These are phyloP conservation scores for Fusarium drepaniforme DNA, from an alignment of 2,329 filamentous ascomycete genomes.

Conservation along the genomic window DNA sequence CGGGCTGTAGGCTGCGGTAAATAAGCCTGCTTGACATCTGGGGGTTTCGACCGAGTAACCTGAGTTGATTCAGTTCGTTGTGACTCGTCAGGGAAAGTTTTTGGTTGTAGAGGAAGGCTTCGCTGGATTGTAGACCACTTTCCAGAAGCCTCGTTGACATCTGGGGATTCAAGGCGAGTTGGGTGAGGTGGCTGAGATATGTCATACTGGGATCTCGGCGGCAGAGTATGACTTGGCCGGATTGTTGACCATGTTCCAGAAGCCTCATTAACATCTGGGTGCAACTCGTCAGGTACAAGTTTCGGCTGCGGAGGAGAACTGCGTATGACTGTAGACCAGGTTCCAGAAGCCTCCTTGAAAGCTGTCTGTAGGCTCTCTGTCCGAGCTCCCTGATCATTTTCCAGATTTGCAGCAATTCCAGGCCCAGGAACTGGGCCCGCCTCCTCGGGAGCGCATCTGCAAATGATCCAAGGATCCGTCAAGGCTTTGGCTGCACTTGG, in stretches of 20 bases:
- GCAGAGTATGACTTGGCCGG: neutral
- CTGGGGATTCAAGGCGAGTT: too few species aligned
- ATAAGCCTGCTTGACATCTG: too few species aligned
- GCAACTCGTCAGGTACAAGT: neutral
- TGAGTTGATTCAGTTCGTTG: too few species aligned
- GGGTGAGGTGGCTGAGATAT: too few species aligned
- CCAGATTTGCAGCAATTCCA: too few species aligned
- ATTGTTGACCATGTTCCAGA: neutral
- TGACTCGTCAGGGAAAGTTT: too few species aligned
- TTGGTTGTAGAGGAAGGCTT: neutral
- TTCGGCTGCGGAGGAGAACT: neutral
- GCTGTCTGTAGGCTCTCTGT: neutral
- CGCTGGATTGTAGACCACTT: neutral
- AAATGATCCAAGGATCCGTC: neutral
- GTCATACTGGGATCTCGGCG: too few species aligned
- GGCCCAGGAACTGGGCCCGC: too few species aligned
- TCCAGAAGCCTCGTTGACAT: neutral
- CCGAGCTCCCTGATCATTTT: too few species aligned
- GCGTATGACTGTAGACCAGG: neutral
- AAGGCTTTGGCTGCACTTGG: neutral
- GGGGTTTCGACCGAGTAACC: too few species aligned
- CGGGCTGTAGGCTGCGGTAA: too few species aligned
- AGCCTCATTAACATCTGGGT: neutral
- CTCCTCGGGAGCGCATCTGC: neutral
- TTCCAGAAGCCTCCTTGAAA: neutral